Conservation (phyloP, 306 rosid genomes). For the Pterocarpus macrocarpus region DNA sequence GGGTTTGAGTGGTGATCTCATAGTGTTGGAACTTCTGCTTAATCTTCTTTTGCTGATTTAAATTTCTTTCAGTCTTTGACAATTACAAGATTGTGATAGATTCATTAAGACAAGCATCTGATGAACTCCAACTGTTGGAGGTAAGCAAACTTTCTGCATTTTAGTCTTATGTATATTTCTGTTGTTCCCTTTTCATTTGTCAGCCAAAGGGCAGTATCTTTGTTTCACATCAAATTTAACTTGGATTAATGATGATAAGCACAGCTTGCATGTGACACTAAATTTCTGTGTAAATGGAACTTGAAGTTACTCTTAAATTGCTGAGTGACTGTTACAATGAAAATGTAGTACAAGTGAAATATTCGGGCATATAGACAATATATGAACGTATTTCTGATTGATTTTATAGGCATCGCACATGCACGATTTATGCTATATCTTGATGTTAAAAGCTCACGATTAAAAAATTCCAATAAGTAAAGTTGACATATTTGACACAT, state of each 20-base stretch:
- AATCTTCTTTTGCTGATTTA: conserved; percentile 31
- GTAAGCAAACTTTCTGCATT: conserved; percentile 55
- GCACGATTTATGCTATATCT: too few species aligned
- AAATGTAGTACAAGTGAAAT: background rate
- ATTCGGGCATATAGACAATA: background rate
- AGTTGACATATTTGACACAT: too few species aligned
- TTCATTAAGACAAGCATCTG: conserved; percentile 83
- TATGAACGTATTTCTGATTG: background rate
- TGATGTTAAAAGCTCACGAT: too few species aligned
- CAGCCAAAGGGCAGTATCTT: background rate
- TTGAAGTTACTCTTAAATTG: background rate
- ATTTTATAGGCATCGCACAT: too few species aligned
- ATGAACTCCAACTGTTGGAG: conserved; percentile 87
- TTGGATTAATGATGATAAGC: conserved; percentile 8
- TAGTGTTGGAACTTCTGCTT: background rate
- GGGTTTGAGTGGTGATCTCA: background rate
- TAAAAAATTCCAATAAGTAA: too few species aligned
- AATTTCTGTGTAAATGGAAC: background rate
- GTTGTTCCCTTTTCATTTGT: background rate
- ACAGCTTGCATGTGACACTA: background rate
- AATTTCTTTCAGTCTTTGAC: conserved; percentile 62
- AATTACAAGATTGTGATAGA: conserved; percentile 69
- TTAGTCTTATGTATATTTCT: conserved; percentile 25
- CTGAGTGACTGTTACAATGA: conserved; percentile 5
- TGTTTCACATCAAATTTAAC: background rate